Percentiles rank a stretch among this genome's conserved stretches.
phyloP scores from a whole-genome alignment of 768 basidiomycete genomes.

The Pleurotus citrinopileatus region DNA sequence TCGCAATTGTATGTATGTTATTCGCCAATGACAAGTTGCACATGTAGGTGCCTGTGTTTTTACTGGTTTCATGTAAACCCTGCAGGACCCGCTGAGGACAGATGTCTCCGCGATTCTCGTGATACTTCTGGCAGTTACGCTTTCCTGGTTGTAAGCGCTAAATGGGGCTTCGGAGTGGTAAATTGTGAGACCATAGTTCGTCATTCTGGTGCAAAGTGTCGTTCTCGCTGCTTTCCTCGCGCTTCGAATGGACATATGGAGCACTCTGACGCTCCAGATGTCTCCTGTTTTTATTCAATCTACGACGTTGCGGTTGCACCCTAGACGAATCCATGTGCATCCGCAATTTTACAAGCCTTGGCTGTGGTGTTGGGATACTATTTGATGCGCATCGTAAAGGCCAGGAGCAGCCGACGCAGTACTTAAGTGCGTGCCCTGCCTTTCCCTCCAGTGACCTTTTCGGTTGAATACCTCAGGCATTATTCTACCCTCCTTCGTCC shows the following conservation, averaged over 20 bases:
- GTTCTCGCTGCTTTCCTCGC: background rate
- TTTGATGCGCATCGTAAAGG: background rate
- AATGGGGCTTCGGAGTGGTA: slow-evolving; percentile 1
- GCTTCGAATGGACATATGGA: background rate
- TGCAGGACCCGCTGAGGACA: background rate
- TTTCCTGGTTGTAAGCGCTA: slow-evolving; percentile 5
- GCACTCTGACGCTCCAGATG: background rate
- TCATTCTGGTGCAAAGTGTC: slow-evolving; percentile 5
- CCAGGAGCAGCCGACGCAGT: background rate
- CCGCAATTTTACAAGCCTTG: slow-evolving; percentile 6
- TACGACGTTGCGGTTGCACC: background rate
- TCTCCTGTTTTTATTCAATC: background rate
- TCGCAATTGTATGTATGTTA: background rate
- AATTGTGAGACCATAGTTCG: slow-evolving; percentile 5
- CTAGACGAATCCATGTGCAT: slow-evolving; percentile 8
- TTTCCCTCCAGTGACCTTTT: background rate
- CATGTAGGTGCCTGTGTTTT: background rate
- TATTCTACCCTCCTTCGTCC: background rate
- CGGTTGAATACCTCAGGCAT: background rate
- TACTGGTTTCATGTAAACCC: background rate
- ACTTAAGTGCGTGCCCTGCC: slow-evolving; percentile 3
- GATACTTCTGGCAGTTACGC: background rate
- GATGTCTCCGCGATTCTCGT: background rate
- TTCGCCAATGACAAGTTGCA: background rate
- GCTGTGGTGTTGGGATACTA: background rate